Evolutionary conservation across 1,139 yeast species (phyloP), one percentile per base, ranked within the genome.

Genomic region (Saccharomycopsis phalli): DNA sequence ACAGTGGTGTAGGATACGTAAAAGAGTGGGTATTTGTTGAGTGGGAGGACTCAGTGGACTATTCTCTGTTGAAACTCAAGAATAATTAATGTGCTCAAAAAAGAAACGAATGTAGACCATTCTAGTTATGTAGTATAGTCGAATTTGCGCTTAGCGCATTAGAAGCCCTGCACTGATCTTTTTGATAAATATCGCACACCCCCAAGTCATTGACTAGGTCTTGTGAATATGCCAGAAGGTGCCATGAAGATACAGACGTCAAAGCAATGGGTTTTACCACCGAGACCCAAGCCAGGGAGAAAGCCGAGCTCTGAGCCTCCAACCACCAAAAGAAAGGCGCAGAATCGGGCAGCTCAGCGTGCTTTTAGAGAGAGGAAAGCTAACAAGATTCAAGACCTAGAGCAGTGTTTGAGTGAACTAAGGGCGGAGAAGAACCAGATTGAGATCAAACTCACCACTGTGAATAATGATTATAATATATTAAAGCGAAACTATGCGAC

Each of bases 1-100:
- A 63, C 2, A 66, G 76, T 45, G 73, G 76, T 34, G 91, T 86
- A 17, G 95, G 84, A 0, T 91, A 91, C 53, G 72, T 80, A 1
- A 87, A 83, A 55, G 98, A 91, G 59, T 83, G 81, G 80, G 82
- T 83, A 49, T 95, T 91, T 22, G 95, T 88, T 10, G 98, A 91
- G 60, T 91, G 97, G 97, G 98, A 91, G 58, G 55, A 59, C 7
- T 35, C 31, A 17, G 17, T 45, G 28, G 44, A 44, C 27, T 41
- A 36, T 16, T 36, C 44, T 6, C 5, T 14, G 13, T 26, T 26
- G 29, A n/a, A 22, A 22, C 10, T 10, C 6, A 22, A 22, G n/a
- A n/a, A n/a, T n/a, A n/a, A n/a, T n/a, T n/a, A n/a, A n/a, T n/a
- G n/a, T n/a, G n/a, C n/a, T n/a, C n/a, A n/a, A n/a, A n/a, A n/a